These are phyloP conservation scores for Emmonsiellopsis sp. DNA, from an alignment of 2,329 filamentous ascomycete genomes.

Conservation along the genomic window DNA sequence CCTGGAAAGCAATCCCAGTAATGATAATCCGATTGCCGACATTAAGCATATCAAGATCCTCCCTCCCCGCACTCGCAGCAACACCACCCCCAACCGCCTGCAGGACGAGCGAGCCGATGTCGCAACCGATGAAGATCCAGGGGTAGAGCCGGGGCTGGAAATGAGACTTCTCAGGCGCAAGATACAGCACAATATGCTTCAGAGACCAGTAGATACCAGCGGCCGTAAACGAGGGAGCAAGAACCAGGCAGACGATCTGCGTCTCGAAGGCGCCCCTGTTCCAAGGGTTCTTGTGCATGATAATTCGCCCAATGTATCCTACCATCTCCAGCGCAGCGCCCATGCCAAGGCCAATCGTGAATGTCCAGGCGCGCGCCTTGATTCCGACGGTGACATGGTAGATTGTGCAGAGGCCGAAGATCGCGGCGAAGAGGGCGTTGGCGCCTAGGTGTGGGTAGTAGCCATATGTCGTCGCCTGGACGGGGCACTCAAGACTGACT, in stretches of 20 bases:
- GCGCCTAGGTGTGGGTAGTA: slow-evolving; percentile 45
- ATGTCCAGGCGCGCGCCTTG: slow-evolving; percentile 39
- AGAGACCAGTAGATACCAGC: slow-evolving; percentile 50
- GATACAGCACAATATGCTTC: slow-evolving; percentile 48
- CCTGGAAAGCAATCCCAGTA: slow-evolving; percentile 49
- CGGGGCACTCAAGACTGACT: slow-evolving; percentile 27
- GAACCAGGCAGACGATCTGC: slow-evolving; percentile 48
- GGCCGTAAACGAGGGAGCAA: slow-evolving; percentile 48
- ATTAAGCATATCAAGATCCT: slow-evolving; percentile 29
- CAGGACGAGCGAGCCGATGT: slow-evolving; percentile 49
- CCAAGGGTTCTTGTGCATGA: slow-evolving; percentile 47
- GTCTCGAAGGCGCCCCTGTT: slow-evolving; percentile 41
- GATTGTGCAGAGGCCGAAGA: slow-evolving; percentile 43
- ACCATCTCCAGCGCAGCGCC: slow-evolving; percentile 43
- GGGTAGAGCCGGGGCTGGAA: slow-evolving; percentile 45
- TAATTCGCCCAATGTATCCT: slow-evolving; percentile 48
- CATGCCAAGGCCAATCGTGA: slow-evolving; percentile 40
- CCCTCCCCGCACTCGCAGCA: slow-evolving; percentile 42
- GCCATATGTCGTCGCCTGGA: slow-evolving; percentile 42
- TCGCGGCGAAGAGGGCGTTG: slow-evolving; percentile 44
- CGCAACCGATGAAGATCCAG: slow-evolving; percentile 52
- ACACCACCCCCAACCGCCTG: slow-evolving; percentile 52
- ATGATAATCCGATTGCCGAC: slow-evolving; percentile 49
- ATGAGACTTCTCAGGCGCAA: slow-evolving; percentile 42
- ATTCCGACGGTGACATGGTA: slow-evolving; percentile 43